Conservation (phyloP, 306 rosid genomes). For the Malus sieversii region DNA sequence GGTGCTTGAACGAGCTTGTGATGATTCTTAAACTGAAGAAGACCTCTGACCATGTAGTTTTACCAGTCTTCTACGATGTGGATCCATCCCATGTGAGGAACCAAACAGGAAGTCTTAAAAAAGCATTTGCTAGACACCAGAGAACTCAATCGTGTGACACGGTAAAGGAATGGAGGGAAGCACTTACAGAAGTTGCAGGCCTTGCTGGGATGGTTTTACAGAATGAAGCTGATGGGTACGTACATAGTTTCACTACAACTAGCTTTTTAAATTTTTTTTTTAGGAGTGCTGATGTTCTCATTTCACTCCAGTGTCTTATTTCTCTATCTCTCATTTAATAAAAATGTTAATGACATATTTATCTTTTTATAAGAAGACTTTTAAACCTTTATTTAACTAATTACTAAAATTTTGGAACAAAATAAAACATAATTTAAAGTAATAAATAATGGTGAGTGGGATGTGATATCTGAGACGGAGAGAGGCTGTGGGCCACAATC, state of each 20-base stretch:
- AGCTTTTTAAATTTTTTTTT: too few species aligned
- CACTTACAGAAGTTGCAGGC: neutral
- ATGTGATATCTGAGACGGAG: too few species aligned
- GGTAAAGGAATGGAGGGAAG: neutral
- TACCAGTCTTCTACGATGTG: neutral
- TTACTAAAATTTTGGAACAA: too few species aligned
- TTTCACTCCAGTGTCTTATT: too few species aligned
- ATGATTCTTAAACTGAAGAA: neutral
- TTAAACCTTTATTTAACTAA: too few species aligned
- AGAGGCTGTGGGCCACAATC: too few species aligned
- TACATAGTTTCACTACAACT: neutral
- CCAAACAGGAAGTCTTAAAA: neutral
- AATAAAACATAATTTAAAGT: too few species aligned
- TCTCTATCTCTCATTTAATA: too few species aligned
- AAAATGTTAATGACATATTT: too few species aligned
- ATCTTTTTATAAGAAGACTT: too few species aligned
- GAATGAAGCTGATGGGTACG: neutral
- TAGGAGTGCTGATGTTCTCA: too few species aligned
- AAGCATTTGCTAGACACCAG: neutral
- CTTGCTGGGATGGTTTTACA: neutral
- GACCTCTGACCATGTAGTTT: neutral
- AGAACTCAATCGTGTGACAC: neutral
- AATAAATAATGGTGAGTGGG: too few species aligned
- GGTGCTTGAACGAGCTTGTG: constrained; percentile 1
- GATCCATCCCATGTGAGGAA: neutral